phyloP scores from a whole-genome alignment of 495 filamentous ascomycete species.

The Penicillium herquei region DNA sequence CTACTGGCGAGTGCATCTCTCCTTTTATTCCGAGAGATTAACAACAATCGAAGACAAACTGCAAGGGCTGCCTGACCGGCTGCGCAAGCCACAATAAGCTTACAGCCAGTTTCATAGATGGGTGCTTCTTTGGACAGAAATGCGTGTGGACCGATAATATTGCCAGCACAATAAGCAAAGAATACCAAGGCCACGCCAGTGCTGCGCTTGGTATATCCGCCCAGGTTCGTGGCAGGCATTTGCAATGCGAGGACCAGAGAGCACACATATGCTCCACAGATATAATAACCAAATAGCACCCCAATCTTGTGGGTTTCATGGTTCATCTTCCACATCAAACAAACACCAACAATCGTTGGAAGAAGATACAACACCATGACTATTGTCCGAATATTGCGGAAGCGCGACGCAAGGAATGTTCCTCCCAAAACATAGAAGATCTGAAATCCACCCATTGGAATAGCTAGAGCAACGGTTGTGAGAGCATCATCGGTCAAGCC shows the following conservation, averaged over 20 bases:
- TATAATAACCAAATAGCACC: constrained; percentile 40
- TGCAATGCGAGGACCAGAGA: constrained; percentile 39
- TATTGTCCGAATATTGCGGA: constrained; percentile 32
- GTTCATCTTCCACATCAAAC: constrained; percentile 36
- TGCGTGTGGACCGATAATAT: constrained; percentile 36
- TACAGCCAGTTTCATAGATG: constrained; percentile 35
- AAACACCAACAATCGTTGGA: constrained; percentile 34
- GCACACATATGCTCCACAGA: constrained; percentile 38
- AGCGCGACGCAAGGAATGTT: constrained; percentile 31
- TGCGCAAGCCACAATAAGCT: constrained; percentile 29
- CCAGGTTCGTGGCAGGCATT: constrained; percentile 41
- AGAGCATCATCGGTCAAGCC: constrained; percentile 31
- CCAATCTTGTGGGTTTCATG: constrained; percentile 32
- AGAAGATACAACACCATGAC: constrained; percentile 38
- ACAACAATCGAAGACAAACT: constrained; percentile 14
- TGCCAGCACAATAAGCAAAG: constrained; percentile 37
- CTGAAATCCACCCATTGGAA: constrained; percentile 41
- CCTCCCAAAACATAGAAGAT: constrained; percentile 35
- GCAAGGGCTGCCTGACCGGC: constrained; percentile 17
- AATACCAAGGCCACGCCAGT: constrained; percentile 40
- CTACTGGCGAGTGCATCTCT: constrained; percentile 12
- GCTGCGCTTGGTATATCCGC: constrained; percentile 43
- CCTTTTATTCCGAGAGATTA: constrained; percentile 15
- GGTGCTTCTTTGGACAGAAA: constrained; percentile 35
- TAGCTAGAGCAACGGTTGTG: constrained; percentile 32